phyloP scores from a whole-genome alignment of 805 yeast genomes.

The Tetrapisispora arboricola region DNA sequence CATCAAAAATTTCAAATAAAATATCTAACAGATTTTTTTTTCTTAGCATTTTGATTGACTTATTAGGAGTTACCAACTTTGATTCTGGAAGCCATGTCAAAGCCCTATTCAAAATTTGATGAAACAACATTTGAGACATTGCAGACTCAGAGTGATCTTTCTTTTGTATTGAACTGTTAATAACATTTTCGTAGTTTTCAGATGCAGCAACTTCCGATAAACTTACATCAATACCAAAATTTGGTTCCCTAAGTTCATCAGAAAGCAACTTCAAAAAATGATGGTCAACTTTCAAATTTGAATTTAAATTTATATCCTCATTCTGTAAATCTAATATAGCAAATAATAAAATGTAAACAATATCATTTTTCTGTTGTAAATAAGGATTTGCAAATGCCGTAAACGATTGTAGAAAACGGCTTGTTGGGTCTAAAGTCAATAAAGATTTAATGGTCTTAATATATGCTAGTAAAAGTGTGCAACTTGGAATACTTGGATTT shows the following conservation, averaged over 20 bases:
- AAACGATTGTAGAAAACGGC: constrained; percentile 70
- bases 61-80: constrained; percentile 8
- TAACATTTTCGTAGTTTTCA: not conserved
- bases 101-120: constrained; percentile 14
- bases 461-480: constrained; percentile 58
- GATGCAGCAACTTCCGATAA: not conserved
- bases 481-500: constrained; percentile 76
- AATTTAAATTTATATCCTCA: constrained; percentile 10
- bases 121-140: constrained; percentile 5
- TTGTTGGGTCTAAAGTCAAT: constrained; percentile 71
- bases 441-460: constrained; percentile 65
- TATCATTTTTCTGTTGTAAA: constrained; percentile 63
- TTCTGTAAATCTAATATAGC: constrained; percentile 48
- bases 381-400: constrained; percentile 66
- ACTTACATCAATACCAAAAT: constrained; percentile 14
- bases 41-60: constrained; percentile 4
- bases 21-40: constrained; percentile 17
- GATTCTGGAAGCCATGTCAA: constrained; percentile 23
- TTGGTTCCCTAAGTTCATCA: constrained; percentile 36
- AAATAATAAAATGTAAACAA: constrained; percentile 55
- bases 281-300: constrained; percentile 4
- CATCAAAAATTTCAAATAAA: constrained; percentile 18
- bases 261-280: constrained; percentile 4
- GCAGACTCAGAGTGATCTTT: not conserved
- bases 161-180: too few species aligned